phyloP scores from a whole-genome alignment of 2,329 filamentous ascomycete genomes.

The Dothideomycetidae sp. region DNA sequence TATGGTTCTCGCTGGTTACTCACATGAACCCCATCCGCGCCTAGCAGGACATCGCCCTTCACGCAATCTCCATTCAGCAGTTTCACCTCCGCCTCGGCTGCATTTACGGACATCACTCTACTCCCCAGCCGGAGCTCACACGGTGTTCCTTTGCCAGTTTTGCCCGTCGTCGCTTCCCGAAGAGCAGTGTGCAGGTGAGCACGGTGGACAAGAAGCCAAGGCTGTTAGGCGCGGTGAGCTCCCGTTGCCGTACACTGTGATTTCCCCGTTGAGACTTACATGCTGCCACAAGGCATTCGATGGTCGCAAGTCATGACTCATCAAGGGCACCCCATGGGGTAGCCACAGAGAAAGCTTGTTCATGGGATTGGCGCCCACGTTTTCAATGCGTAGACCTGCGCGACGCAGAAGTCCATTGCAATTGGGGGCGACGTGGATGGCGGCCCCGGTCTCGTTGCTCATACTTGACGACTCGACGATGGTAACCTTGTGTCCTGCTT shows the following conservation, averaged over 20 bases:
- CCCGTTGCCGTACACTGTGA: too few species aligned
- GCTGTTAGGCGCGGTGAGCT: slow-evolving; percentile 1
- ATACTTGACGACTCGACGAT: slow-evolving; percentile 18
- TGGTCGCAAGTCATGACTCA: slow-evolving; percentile 6
- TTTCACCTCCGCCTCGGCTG: slow-evolving; percentile 14
- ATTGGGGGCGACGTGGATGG: slow-evolving; percentile 18
- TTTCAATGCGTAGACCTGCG: slow-evolving; percentile 12
- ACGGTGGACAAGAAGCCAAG: slow-evolving; percentile 20
- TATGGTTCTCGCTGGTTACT: too few species aligned
- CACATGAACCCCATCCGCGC: slow-evolving; percentile 21
- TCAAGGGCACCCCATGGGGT: slow-evolving; percentile 9
- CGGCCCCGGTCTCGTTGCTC: slow-evolving; percentile 19
- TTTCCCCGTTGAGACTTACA: too few species aligned
- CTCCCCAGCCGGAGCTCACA: slow-evolving; percentile 16
- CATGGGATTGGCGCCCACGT: slow-evolving; percentile 12
- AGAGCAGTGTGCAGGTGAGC: slow-evolving; percentile 20
- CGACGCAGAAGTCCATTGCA: slow-evolving; percentile 13
- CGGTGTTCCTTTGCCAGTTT: slow-evolving; percentile 15
- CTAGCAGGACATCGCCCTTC: slow-evolving; percentile 20
- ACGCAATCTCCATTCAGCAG: slow-evolving; percentile 18
- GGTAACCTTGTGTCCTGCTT: slow-evolving; percentile 18
- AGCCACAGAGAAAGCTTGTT: background rate
- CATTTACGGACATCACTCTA: slow-evolving; percentile 16
- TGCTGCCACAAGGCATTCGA: slow-evolving; percentile 17
- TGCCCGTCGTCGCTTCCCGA: slow-evolving; percentile 14